Percentiles rank a stretch among this genome's conserved stretches.
Conservation (phyloP, 768 basidiomycete species). For the Serendipita sp. region DNA sequence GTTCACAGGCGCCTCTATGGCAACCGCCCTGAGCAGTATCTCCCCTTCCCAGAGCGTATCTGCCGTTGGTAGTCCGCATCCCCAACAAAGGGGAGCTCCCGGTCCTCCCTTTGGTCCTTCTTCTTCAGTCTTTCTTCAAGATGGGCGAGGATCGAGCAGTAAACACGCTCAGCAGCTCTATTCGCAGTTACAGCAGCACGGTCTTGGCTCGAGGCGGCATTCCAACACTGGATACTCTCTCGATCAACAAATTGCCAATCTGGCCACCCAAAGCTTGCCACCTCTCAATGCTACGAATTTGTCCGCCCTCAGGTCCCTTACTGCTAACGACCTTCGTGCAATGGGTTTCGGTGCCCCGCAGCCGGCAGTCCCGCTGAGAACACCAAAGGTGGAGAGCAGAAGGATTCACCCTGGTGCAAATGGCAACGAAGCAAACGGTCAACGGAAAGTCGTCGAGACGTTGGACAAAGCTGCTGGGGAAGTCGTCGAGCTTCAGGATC, state of each 20-base stretch:
- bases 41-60: conserved; percentile 5
- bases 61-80: conserved; percentile 5
- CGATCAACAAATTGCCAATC: not conserved
- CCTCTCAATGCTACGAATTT: not conserved
- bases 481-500: conserved; percentile 1
- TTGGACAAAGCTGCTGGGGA: conserved; percentile 1
- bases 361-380: not conserved
- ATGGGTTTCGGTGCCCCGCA: not conserved
- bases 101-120: conserved; percentile 5
- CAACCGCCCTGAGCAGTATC: conserved; percentile 6
- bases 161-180: not conserved
- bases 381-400: not conserved
- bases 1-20: conserved; percentile 2
- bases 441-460: not conserved
- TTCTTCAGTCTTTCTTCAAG: not conserved
- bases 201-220: not conserved
- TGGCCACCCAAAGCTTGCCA: not conserved
- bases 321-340: not conserved
- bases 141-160: not conserved
- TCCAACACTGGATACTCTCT: not conserved
- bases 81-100: not conserved
- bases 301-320: not conserved
- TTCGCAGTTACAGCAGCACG: conserved; percentile 1
- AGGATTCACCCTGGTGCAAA: not conserved
- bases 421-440: not conserved